Base-by-base conservation (phyloP, 2,329 filamentous ascomycete species). In the Chaetothyriales sp. region DNA sequence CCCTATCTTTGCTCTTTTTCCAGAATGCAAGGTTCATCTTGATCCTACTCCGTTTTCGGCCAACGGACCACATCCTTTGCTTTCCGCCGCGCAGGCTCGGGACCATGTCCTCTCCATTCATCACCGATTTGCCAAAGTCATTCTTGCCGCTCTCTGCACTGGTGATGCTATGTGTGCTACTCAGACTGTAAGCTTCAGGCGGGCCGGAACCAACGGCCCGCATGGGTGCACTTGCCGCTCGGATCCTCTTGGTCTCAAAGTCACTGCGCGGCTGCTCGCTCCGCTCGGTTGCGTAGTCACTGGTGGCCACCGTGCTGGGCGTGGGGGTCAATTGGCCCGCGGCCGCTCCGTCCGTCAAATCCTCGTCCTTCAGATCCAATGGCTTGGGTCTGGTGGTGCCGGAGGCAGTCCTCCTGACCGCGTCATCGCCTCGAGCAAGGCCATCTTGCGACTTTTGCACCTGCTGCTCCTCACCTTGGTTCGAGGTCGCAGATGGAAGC, bases 141-240 rank as follows among this genome's bases (percentile, higher is more conserved):
- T 55, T 49, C 44, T 61, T 61, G 54, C 55, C 59, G 46, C 56
- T 56, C 44, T 57, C 58, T 33, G 49, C 51, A 47, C 58, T 60
- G 10, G 55, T 57, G 18, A 54, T 54, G 44, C 57, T 57, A 25
- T 58, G 46, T 18, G 18, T 50, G 51, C 59, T 61, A 18, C 55
- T 57, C 50, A 59, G 43, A 48, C 59, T 60, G 50, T 54, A 61
- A 44, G 54, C 53, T 15, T 53, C 54, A 25, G 44, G 49, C 40
- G 57, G 43, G 20, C 46, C 49, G 8, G 57, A 50, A 46, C 51
- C 53, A 37, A 47, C 45, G 18, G 54, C 29, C 33, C 51, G 54
- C 15, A 58, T 44, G 29, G 59, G 58, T 29, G 56, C 51, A 51
- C 55, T 59, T 19, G 51, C 52, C 15, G 56, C 55, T 51, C 59